Evolutionary conservation across 192 early-diverging fungal species (phyloP).

Genomic region (Entomortierella chlamydospora): DNA sequence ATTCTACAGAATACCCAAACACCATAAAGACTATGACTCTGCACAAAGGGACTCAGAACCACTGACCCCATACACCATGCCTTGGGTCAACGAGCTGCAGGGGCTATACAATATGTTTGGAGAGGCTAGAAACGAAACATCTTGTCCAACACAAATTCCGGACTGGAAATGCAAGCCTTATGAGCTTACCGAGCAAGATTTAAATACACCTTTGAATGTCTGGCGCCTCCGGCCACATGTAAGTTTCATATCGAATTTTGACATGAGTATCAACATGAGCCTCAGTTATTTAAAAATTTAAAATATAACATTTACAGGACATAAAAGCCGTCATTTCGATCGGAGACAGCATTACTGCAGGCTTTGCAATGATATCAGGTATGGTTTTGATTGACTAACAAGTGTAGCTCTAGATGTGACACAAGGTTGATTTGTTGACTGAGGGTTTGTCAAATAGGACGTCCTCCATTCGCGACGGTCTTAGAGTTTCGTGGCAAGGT

Average conservation of each 20-base stretch:
- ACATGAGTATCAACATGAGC: no score
- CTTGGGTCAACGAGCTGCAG: slow-evolving; percentile 59
- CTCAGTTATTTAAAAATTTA: no score
- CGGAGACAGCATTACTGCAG: slow-evolving; percentile 67
- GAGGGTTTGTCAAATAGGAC: slow-evolving; percentile 41
- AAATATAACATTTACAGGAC: slow-evolving; percentile 44
- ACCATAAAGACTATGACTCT: not conserved
- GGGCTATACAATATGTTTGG: slow-evolving; percentile 56
- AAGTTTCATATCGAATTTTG: not conserved
- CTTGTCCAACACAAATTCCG: slow-evolving; percentile 54
- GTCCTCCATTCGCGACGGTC: slow-evolving; percentile 61
- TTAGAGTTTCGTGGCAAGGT: slow-evolving; percentile 66
- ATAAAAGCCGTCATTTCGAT: slow-evolving; percentile 62
- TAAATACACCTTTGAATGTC: slow-evolving; percentile 48
- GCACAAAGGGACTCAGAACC: not conserved
- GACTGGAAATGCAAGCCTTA: slow-evolving; percentile 55
- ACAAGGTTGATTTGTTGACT: no score
- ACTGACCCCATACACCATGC: slow-evolving; percentile 48
- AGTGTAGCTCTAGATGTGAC: no score
- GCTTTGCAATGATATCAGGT: slow-evolving; percentile 66
- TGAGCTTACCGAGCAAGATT: slow-evolving; percentile 42
- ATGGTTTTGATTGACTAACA: not conserved
- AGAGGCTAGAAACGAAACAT: slow-evolving; percentile 37
- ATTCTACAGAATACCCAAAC: slow-evolving; percentile 10
- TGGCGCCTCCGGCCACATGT: slow-evolving; percentile 63